Conservation (phyloP, 495 filamentous ascomycete species). For the Trichoderma erinaceum region DNA sequence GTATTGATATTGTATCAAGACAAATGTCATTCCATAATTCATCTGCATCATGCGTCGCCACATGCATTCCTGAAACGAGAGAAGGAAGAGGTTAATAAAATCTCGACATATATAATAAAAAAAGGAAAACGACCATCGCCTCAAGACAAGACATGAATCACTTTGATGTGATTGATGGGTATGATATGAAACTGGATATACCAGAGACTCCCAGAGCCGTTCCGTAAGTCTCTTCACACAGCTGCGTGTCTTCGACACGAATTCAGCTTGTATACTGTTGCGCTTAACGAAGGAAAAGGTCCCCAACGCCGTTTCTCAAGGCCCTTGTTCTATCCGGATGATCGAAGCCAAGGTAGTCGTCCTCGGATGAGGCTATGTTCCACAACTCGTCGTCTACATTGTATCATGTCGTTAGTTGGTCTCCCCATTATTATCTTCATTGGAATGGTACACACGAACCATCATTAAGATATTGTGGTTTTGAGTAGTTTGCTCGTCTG, state of each 20-base stretch:
- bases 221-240: neutral
- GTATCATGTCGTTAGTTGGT: conserved; percentile 22
- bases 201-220: conserved; percentile 4
- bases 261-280: neutral
- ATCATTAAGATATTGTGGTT: conserved; percentile 77
- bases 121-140: neutral
- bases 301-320: conserved; percentile 46
- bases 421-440: neutral
- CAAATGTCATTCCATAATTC: conserved; percentile 7
- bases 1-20: conserved; percentile 11
- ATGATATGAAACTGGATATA: conserved; percentile 3
- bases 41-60: conserved; percentile 12
- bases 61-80: conserved; percentile 5
- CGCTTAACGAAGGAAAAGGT: conserved; percentile 50
- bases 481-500: conserved; percentile 59
- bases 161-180: neutral
- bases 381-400: conserved; percentile 72
- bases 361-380: conserved; percentile 58
- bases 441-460: conserved; percentile 49
- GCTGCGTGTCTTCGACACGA: neutral
- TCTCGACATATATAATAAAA: neutral
- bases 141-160: neutral
- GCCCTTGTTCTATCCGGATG: conserved; percentile 66
- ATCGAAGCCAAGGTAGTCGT: conserved; percentile 85
- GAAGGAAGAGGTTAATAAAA: neutral